Evolutionary conservation across 2,329 filamentous ascomycete species (phyloP), one percentile per base, ranked within the genome.

Genomic region (Pseudogymnoascus sp.): DNA sequence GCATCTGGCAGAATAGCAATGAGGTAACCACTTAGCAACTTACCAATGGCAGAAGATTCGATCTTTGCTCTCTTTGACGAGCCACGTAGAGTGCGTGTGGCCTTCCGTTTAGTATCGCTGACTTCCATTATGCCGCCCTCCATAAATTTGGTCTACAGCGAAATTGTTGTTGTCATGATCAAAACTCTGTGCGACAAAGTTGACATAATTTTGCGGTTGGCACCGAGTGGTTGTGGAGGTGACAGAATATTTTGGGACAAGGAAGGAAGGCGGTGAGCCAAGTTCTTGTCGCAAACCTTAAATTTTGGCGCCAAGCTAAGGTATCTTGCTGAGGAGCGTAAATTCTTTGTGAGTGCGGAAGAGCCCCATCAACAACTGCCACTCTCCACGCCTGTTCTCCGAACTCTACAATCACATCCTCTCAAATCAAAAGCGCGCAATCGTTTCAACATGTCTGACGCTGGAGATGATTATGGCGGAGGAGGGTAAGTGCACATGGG

Each of bases 371-470:
- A 61, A 63, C 56, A 63, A 37, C 60, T 38, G 61, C 25, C 38
- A 31, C 60, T 11, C 59, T 53, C 59, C 59, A 49, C 38, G 14
- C 38, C 43, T 42, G 31, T 56, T 23, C 59, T 63, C 40, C 34
- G 37, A 36, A 21, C 59, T 62, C 61, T 62, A 38, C 46, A 59
- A 11, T 40, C 16, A 18, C 46, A 40, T 40, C 12, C 16, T 56
- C 46, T 6, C 18, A 36, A 36, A 23, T 46, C 42, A 60, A 18
- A 28, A 37, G 16, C 63, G 60, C 61, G 5, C 40, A 18, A 62
- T 31, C 28, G 21, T 31, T n/a, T 38, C 60, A 67, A 68, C 4
- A 91, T 91, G 88, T 91, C 88, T 76, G 88, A 90, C 77, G 87
- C 87, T 77, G 88, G 86, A 69, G 85, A 88, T 71, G 84, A 88